phyloP scores from a whole-genome alignment of 2,329 filamentous ascomycete species.

The Cladobotryum mycophilum region DNA sequence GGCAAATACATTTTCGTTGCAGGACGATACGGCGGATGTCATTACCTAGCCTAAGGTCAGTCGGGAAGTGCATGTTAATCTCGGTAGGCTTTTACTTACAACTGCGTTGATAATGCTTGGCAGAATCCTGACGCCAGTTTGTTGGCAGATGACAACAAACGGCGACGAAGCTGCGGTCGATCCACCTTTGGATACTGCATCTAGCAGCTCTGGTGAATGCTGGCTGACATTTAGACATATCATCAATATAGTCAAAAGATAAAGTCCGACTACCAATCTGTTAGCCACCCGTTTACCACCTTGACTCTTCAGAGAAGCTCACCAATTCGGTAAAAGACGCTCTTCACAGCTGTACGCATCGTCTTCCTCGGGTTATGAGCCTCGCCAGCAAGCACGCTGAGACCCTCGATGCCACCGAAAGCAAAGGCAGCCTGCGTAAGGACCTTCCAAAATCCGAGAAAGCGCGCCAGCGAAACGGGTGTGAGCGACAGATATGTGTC shows the following conservation, averaged over 20 bases:
- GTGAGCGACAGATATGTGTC: slow-evolving; percentile 21
- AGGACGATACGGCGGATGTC: slow-evolving; percentile 48
- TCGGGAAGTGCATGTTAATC: not conserved
- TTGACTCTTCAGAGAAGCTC: not conserved
- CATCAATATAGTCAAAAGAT: slow-evolving; percentile 12
- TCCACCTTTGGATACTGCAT: slow-evolving; percentile 44
- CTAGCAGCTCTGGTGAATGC: slow-evolving; percentile 14
- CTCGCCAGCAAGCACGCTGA: slow-evolving; percentile 29
- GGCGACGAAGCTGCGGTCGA: slow-evolving; percentile 46
- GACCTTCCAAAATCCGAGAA: slow-evolving; percentile 35
- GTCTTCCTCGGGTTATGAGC: slow-evolving; percentile 36
- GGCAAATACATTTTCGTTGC: slow-evolving; percentile 49
- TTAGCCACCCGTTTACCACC: not conserved
- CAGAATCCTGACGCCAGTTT: slow-evolving; percentile 42
- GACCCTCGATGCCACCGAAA: slow-evolving; percentile 24
- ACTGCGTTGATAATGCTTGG: slow-evolving; percentile 50
- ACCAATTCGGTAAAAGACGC: slow-evolving; percentile 15
- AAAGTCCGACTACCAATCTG: slow-evolving; percentile 8
- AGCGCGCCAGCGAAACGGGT: slow-evolving; percentile 26
- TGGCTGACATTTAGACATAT: slow-evolving; percentile 14
- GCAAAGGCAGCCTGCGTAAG: slow-evolving; percentile 34
- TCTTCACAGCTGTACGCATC: slow-evolving; percentile 12
- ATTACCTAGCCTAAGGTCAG: slow-evolving; percentile 21
- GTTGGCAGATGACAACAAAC: slow-evolving; percentile 43
- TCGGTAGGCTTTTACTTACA: slow-evolving; percentile 23